Percentiles rank a stretch among this genome's conserved stretches.
These are phyloP conservation scores for Phylloporus sp. DNA, from an alignment of 768 basidiomycete species.

Conservation along the genomic window DNA sequence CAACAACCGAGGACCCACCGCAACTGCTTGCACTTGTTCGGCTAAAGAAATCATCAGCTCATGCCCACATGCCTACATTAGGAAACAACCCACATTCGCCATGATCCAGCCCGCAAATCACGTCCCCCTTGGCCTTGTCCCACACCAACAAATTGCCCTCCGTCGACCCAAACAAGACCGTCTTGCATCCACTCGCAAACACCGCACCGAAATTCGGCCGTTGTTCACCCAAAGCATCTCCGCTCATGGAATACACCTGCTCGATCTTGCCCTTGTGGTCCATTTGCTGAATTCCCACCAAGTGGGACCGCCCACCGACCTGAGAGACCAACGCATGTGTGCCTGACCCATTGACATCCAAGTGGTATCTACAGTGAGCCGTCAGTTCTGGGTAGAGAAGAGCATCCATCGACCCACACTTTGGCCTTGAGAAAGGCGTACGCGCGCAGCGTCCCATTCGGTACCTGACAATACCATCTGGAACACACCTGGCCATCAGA, in stretches of 20 bases:
- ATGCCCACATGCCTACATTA: background rate
- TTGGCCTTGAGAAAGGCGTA: slow-evolving; percentile 55
- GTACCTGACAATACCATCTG: slow-evolving; percentile 68
- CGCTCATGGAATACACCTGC: slow-evolving; percentile 47
- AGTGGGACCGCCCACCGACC: slow-evolving; percentile 44
- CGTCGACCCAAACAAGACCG: slow-evolving; percentile 53
- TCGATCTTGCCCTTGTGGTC: slow-evolving; percentile 52
- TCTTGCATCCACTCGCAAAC: slow-evolving; percentile 50
- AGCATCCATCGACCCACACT: slow-evolving; percentile 42
- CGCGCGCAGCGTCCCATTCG: slow-evolving; percentile 61
- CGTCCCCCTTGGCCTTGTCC: slow-evolving; percentile 51
- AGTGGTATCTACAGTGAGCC: slow-evolving; percentile 39
- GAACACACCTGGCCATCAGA: slow-evolving; percentile 11
- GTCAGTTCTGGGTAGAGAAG: slow-evolving; percentile 10
- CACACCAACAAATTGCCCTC: slow-evolving; percentile 58
- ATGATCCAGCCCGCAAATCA: slow-evolving; percentile 61
- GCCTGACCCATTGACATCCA: slow-evolving; percentile 49
- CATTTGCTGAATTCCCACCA: slow-evolving; percentile 48
- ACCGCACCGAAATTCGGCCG: slow-evolving; percentile 44
- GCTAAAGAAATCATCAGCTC: slow-evolving; percentile 22
- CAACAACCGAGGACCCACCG: slow-evolving; percentile 24
- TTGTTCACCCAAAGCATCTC: slow-evolving; percentile 26
- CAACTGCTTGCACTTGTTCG: slow-evolving; percentile 31
- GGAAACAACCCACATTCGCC: slow-evolving; percentile 45
- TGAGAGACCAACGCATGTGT: slow-evolving; percentile 53